Evolutionary conservation across 768 basidiomycete genomes (phyloP).

Genomic region (Chalciporus pseudorubinellus): DNA sequence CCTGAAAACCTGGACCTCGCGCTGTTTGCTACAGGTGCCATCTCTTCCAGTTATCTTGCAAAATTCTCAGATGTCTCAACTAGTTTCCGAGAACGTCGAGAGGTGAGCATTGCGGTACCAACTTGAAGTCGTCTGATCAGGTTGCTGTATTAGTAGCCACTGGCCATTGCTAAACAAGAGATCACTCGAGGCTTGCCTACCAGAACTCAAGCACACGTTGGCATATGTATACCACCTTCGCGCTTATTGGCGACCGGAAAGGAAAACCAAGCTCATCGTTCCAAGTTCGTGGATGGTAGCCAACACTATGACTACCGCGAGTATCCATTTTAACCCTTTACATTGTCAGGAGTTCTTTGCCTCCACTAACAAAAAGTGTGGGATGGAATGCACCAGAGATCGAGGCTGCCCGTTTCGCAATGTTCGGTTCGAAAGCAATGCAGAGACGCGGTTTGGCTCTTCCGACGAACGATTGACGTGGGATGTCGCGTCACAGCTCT

Average conservation of each 20-base stretch:
- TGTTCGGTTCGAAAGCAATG: slow-evolving; percentile 15
- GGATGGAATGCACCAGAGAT: background rate
- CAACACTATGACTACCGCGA: no score
- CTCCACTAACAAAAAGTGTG: slow-evolving; percentile 1
- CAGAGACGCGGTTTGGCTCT: background rate
- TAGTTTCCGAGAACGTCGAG: background rate
- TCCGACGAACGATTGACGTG: slow-evolving; percentile 10
- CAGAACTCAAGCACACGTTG: slow-evolving; percentile 17
- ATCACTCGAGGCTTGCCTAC: slow-evolving; percentile 13
- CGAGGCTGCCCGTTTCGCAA: slow-evolving; percentile 14
- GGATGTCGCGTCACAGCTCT: slow-evolving; percentile 8
- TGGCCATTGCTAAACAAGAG: slow-evolving; percentile 9
- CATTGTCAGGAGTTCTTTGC: slow-evolving; percentile 10
- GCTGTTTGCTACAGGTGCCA: background rate
- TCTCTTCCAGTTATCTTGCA: background rate
- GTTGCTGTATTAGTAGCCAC: background rate
- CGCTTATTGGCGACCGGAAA: slow-evolving; percentile 19
- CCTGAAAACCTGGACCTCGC: background rate
- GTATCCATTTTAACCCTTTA: background rate
- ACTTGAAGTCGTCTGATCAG: slow-evolving; percentile 11
- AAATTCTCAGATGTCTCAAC: slow-evolving; percentile 2
- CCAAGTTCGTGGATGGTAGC: slow-evolving; percentile 27
- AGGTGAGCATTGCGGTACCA: slow-evolving; percentile 9
- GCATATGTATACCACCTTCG: slow-evolving; percentile 24
- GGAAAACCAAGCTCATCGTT: slow-evolving; percentile 15